Evolutionary conservation across 495 filamentous ascomycete species (phyloP), one percentile per base, ranked within the genome.

Genomic region (Neurospora cerealis): DNA sequence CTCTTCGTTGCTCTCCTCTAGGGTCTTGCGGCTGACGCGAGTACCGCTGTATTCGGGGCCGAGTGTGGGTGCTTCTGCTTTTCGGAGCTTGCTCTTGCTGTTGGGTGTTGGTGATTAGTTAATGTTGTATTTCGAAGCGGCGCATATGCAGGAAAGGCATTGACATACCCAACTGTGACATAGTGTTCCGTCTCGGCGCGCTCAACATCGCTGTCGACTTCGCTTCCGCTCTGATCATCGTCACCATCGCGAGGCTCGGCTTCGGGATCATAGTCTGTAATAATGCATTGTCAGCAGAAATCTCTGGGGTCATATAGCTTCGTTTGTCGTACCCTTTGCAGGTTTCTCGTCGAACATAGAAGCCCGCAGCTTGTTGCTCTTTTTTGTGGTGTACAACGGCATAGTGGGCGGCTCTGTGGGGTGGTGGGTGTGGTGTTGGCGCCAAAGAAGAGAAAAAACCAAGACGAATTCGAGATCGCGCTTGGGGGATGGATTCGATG

Each of bases 221-320:
- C 90, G 24, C 87, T 88, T 38, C 86, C 88, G 75, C 87, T 90
- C 32, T 60, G 11, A 28, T 60, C 48, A 32, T 85, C 84, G 69
- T 83, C 80, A 70, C 81, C 86, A 11, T 83, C 84, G 40, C 80
- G 85, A 21, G 87, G 88, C 70, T 91, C 87, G 76, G 91, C 90
- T 84, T 98, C 95, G 1, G 93, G 93, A 79, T 99, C 95, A 78
- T 92, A 92, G 79, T 99, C 95, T 97, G 77, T 32, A 46, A 8
- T 32, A 46, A 8, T 34, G 28, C 24, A 60, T 42, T 46, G 13
- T n/a, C 7, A 69, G 77, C 32, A 75, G 69, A 54, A 39, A n/a
- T 24, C 10, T 8, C 17, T 9, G 10, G 2, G 28, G 15, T 62
- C 4, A 34, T 39, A 1, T 38, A 32, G 40, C 39, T 36, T 21